Percentiles rank a stretch among this genome's conserved stretches.
phyloP scores from a whole-genome alignment of 306 rosid species.

The Dalbergia cultrata region DNA sequence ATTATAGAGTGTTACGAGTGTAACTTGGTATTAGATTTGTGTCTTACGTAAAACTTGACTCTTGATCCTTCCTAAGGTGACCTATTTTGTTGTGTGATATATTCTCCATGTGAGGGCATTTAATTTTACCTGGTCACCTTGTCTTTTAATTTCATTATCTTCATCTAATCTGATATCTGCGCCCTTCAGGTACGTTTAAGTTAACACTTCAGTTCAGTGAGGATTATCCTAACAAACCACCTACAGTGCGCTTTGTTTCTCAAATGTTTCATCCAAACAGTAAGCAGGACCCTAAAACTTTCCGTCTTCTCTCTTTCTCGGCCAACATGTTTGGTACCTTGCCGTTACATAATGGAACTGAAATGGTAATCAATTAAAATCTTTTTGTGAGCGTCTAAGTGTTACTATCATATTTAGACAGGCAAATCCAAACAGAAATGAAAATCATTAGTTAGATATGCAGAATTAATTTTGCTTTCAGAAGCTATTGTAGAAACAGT shows the following conservation, averaged over 20 bases:
- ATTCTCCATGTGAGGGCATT: not conserved
- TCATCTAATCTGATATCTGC: slow-evolving; percentile 17
- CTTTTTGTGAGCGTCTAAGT: slow-evolving; percentile 7
- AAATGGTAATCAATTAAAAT: not conserved
- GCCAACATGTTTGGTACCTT: not conserved
- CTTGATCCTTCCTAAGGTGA: not conserved
- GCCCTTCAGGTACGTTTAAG: slow-evolving; percentile 87
- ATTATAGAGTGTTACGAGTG: too few species aligned
- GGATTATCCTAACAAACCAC: slow-evolving; percentile 98
- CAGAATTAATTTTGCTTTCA: slow-evolving; percentile 3
- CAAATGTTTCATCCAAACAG: slow-evolving; percentile 99
- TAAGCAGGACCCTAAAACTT: slow-evolving; percentile 38
- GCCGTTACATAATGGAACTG: not conserved
- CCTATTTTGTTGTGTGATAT: not conserved
- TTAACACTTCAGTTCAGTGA: slow-evolving; percentile 89
- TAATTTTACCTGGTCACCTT: not conserved
- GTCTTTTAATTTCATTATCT: slow-evolving; percentile 1
- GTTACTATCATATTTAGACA: not conserved
- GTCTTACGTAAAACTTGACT: too few species aligned
- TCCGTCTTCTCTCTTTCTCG: not conserved
- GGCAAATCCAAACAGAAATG: slow-evolving; percentile 10
- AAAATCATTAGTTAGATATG: not conserved
- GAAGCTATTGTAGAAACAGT: slow-evolving; percentile 17
- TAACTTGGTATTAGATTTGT: too few species aligned
- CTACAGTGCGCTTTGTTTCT: slow-evolving; percentile 93